phyloP scores from a whole-genome alignment of 257 asterid genomes.

The Solanum pinnatisectum region DNA sequence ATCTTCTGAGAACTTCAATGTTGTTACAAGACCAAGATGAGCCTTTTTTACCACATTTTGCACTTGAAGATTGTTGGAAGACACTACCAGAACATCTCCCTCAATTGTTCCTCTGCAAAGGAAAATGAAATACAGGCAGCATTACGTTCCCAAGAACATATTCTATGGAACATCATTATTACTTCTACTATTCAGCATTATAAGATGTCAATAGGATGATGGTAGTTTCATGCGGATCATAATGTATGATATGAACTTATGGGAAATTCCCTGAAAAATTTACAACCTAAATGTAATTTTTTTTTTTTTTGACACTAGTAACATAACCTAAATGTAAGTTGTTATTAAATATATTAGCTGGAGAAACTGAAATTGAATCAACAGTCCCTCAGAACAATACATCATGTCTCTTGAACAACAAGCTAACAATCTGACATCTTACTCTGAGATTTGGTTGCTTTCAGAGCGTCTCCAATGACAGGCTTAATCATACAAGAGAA shows the following conservation, averaged over 20 bases:
- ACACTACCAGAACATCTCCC: slow-evolving; percentile 59
- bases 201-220: background rate
- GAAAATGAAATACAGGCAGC: slow-evolving; percentile 8
- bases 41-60: slow-evolving; percentile 58
- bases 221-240: background rate
- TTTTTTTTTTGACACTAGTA: no score
- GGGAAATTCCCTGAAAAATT: background rate
- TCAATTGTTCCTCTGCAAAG: slow-evolving; percentile 75
- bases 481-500: background rate
- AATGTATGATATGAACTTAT: background rate
- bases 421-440: background rate
- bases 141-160: background rate
- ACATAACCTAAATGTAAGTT: background rate
- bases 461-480: background rate
- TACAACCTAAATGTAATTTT: background rate
- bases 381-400: background rate
- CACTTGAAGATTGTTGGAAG: slow-evolving; percentile 41
- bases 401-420: background rate
- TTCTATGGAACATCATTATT: background rate
- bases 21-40: slow-evolving; percentile 83
- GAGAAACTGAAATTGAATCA: background rate
- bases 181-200: background rate
- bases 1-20: slow-evolving; percentile 67
- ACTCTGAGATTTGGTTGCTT: background rate
- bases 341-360: background rate